A percentile compares a stretch with the other conserved stretches of the same genome.
Conservation (phyloP, 495 filamentous ascomycete genomes). For the Margaritispora aquatica region DNA sequence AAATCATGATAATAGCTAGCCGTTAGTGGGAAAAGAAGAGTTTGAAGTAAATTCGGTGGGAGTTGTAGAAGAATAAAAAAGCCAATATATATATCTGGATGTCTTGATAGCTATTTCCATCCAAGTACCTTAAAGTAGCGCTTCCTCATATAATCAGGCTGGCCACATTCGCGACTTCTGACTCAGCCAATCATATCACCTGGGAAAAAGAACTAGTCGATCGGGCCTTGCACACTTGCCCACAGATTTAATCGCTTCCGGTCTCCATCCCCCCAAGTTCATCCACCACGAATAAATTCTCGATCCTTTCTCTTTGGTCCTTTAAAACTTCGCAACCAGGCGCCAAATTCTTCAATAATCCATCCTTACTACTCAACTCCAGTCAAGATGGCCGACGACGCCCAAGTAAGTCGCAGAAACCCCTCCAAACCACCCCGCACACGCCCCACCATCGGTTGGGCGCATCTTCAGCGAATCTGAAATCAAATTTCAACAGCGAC, state of each 20-base stretch:
- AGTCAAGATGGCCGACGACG: slow-evolving; percentile 52
- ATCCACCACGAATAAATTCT: slow-evolving; percentile 6
- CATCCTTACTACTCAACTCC: slow-evolving; percentile 29
- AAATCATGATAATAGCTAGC: background rate
- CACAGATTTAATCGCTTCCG: slow-evolving; percentile 7
- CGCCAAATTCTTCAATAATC: slow-evolving; percentile 23
- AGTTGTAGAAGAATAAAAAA: background rate
- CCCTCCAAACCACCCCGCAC: slow-evolving; percentile 23
- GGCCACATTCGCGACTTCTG: background rate
- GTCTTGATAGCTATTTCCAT: too few species aligned
- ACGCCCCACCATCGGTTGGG: slow-evolving; percentile 22
- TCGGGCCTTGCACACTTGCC: background rate
- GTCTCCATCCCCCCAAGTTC: slow-evolving; percentile 7
- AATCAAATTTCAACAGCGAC: background rate
- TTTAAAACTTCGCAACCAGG: background rate
- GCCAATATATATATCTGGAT: background rate
- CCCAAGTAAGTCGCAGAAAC: slow-evolving; percentile 47
- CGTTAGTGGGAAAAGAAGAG: background rate
- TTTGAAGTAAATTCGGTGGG: background rate
- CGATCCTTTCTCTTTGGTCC: slow-evolving; percentile 9
- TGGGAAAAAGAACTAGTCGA: background rate
- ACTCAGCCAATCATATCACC: background rate
- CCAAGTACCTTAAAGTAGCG: too few species aligned
- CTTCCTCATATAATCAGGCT: too few species aligned
- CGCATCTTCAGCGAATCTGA: slow-evolving; percentile 16